Evolutionary conservation across 257 asterid species (phyloP), one percentile per base, ranked within the genome.

Genomic region (Gentiana dahurica): DNA sequence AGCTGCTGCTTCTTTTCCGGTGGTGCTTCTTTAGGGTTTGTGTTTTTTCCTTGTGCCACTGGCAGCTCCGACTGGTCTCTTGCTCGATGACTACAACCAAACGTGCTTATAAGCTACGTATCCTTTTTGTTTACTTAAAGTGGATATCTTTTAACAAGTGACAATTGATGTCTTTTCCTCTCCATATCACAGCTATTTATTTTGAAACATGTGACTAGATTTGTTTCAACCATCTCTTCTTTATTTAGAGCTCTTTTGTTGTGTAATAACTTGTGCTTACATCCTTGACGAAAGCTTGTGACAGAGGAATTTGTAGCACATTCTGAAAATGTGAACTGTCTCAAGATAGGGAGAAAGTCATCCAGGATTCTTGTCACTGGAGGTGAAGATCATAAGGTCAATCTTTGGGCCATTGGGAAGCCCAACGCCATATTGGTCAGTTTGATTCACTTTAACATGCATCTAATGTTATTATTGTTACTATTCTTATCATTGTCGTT

Each of bases 231-330:
- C 24, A 24, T 24, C 24, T 24, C 24, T 24, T 24, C 45, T 6
- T 43, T 50, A 10, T 8, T 33, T 53, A 39, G 68, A 63, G 55
- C 60, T 64, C 38, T 53, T 34, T 24, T 41, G 44, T n/a, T 57
- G 15, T 43, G 6, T 15, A 8, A 0, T 64, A 32, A 0, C n/a
- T 59, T 53, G 49, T 13, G 12, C 37, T 66, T 53, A 10, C 47
- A 34, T 58, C 94, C 98, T 91, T 91, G 69, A 91, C 80, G 50
- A 12, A 58, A 12, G 55, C 58, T 70, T 55, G 8, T 45, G 5
- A 44, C 65, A 91, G 98, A 91, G 98, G 98, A 91, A 79, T 91
- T 91, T 68, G 98, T 91, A 70, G 98, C 98, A 45, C 98, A 91
- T 81, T 81, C 98, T 49, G 79, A 68, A 73, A 85, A 88, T 68